Conservation (phyloP, 1,139 yeast species). For the Suhomyces ambrosiae region DNA sequence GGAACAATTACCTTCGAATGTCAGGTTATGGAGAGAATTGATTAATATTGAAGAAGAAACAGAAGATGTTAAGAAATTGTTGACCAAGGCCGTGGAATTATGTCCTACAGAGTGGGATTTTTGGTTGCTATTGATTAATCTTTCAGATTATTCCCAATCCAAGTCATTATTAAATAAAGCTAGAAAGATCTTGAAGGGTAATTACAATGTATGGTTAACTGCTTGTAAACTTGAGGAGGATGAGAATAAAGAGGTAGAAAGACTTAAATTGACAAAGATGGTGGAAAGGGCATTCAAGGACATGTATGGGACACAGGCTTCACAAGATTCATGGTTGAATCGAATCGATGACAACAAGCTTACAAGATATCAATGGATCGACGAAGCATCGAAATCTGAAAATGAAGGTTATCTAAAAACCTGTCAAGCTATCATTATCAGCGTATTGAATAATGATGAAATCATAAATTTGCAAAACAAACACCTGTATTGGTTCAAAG, state of each 20-base stretch:
- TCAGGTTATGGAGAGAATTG: slow-evolving; percentile 54
- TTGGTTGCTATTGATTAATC: slow-evolving; percentile 57
- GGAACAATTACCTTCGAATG: slow-evolving; percentile 51
- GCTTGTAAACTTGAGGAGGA: slow-evolving; percentile 75
- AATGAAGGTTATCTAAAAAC: slow-evolving; percentile 37
- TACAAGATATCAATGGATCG: slow-evolving; percentile 46
- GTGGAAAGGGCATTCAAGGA: slow-evolving; percentile 57
- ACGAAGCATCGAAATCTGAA: slow-evolving; percentile 42
- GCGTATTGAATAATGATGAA: slow-evolving; percentile 21
- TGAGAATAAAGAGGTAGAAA: slow-evolving; percentile 32
- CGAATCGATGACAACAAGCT: slow-evolving; percentile 5
- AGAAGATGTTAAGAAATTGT: slow-evolving; percentile 53
- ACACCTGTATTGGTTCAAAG: slow-evolving; percentile 31
- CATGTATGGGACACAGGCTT: slow-evolving; percentile 5
- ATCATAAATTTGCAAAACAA: slow-evolving; percentile 7
- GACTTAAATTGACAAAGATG: slow-evolving; percentile 43
- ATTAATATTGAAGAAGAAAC: slow-evolving; percentile 48
- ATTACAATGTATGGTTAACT: slow-evolving; percentile 68
- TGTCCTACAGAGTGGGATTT: slow-evolving; percentile 65
- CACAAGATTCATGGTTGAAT: slow-evolving; percentile 8
- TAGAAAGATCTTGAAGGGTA: slow-evolving; percentile 51
- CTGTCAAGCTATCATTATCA: slow-evolving; percentile 40
- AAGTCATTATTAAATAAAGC: slow-evolving; percentile 60
- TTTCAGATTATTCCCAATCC: slow-evolving; percentile 51
- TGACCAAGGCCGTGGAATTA: slow-evolving; percentile 68